Conservation (phyloP, 2,329 filamentous ascomycete species). For the Hypoxylon rubiginosum region DNA sequence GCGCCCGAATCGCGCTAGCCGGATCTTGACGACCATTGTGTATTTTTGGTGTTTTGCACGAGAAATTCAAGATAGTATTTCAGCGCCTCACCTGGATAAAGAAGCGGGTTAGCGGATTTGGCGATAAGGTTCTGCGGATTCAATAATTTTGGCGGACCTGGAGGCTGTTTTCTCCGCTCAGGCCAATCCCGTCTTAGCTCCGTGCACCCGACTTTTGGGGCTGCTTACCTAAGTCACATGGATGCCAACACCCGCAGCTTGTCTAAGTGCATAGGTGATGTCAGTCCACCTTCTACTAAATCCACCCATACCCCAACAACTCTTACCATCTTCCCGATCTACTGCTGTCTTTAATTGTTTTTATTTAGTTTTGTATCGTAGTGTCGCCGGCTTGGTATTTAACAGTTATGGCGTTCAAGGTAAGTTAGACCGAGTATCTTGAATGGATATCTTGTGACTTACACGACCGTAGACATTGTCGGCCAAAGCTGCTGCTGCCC, state of each 20-base stretch:
- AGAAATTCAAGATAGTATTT: neutral
- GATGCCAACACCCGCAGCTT: conserved; percentile 10
- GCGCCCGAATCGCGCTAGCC: conserved; percentile 92
- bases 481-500: conserved; percentile 86
- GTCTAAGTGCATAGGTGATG: conserved; percentile 43
- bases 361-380: neutral
- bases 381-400: neutral
- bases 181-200: conserved; percentile 41
- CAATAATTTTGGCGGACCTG: conserved; percentile 53
- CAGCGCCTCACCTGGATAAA: too few relatives aligned
- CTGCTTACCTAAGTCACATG: too few relatives aligned
- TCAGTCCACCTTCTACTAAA: conserved; percentile 40
- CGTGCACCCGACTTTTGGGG: neutral
- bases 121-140: too few relatives aligned
- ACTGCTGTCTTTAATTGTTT: neutral
- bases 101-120: too few relatives aligned
- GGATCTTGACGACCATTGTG: conserved; percentile 90
- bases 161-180: conserved; percentile 55
- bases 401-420: conserved; percentile 46
- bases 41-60: conserved; percentile 11
- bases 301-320: conserved; percentile 6
- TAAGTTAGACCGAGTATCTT: too few relatives aligned
- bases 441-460: conserved; percentile 33
- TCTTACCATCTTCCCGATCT: neutral
- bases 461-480: conserved; percentile 76